Evolutionary conservation across 805 yeast species (phyloP).

Genomic region (Kodamaea neixiangensis): DNA sequence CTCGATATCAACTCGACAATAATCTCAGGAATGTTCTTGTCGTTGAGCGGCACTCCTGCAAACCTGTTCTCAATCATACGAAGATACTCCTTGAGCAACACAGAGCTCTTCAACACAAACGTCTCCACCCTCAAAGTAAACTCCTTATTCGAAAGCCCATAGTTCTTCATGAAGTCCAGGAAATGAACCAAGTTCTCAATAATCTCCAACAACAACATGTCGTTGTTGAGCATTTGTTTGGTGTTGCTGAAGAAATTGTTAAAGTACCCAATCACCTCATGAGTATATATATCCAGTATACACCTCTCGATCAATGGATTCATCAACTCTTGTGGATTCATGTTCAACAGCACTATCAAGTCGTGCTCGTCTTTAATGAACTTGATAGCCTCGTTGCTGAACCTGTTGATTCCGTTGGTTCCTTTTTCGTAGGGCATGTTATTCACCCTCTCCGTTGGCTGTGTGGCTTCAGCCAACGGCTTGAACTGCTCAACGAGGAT

Average conservation of each 20-base stretch:
- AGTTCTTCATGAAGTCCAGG: constrained; percentile 18
- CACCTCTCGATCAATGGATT: constrained; percentile 13
- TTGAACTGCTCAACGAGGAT: constrained; percentile 46
- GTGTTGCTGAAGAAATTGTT: constrained; percentile 17
- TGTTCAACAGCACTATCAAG: constrained; percentile 37
- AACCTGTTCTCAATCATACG: constrained; percentile 56
- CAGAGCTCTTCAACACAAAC: constrained; percentile 25
- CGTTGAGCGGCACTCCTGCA: constrained; percentile 56
- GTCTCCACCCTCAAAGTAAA: constrained; percentile 12
- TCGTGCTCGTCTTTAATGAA: constrained; percentile 52
- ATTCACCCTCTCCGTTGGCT: constrained; percentile 34
- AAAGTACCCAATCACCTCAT: constrained; percentile 16
- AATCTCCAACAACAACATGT: constrained; percentile 38
- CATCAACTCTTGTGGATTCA: constrained; percentile 10
- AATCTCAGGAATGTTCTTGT: constrained; percentile 68
- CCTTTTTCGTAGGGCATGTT: constrained; percentile 60
- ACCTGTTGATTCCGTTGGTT: constrained; percentile 56
- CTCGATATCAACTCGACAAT: constrained; percentile 73
- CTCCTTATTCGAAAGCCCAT: constrained; percentile 12
- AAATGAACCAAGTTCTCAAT: constrained; percentile 43
- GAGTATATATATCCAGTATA: constrained; percentile 13
- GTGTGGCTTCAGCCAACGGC: constrained; percentile 48
- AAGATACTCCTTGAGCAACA: constrained; percentile 58
- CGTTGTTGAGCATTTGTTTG: constrained; percentile 22
- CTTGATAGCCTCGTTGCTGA: constrained; percentile 53